These are phyloP conservation scores for Lenwebbia sp. DNA, from an alignment of 345 rosid species.

Conservation along the genomic window DNA sequence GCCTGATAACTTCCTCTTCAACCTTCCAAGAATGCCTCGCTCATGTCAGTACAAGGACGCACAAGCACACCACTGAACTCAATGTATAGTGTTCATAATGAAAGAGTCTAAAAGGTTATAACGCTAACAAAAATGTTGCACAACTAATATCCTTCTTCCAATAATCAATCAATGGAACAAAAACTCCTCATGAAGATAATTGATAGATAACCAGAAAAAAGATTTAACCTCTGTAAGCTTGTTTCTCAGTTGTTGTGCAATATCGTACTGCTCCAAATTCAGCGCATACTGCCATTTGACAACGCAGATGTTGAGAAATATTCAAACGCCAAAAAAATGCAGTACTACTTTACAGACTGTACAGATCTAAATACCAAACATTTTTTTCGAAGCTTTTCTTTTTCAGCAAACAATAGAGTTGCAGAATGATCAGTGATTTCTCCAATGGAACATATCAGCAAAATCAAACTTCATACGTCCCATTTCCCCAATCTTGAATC, in stretches of 20 bases:
- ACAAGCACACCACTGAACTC: neutral
- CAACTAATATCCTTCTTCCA: neutral
- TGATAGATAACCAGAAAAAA: neutral
- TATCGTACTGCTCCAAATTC: slow-evolving; percentile 78
- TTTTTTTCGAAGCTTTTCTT: neutral
- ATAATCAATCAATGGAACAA: neutral
- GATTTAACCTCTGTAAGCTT: slow-evolving; percentile 73
- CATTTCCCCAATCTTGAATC: neutral
- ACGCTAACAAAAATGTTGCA: neutral
- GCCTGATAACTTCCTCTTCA: slow-evolving; percentile 63
- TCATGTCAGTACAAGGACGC: neutral
- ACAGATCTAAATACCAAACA: neutral
- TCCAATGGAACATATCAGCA: neutral
- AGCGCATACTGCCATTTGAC: slow-evolving; percentile 59
- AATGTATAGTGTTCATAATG: neutral
- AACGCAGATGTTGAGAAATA: slow-evolving; percentile 1
- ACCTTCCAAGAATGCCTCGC: slow-evolving; percentile 40
- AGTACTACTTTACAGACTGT: neutral
- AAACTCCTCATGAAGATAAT: neutral
- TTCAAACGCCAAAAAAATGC: neutral
- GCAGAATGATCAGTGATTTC: neutral
- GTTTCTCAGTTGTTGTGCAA: slow-evolving; percentile 74
- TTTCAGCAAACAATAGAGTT: neutral
- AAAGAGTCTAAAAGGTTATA: neutral
- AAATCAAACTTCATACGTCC: neutral